phyloP scores from a whole-genome alignment of 2,329 filamentous ascomycete species.

The Talaromyces atroroseus region DNA sequence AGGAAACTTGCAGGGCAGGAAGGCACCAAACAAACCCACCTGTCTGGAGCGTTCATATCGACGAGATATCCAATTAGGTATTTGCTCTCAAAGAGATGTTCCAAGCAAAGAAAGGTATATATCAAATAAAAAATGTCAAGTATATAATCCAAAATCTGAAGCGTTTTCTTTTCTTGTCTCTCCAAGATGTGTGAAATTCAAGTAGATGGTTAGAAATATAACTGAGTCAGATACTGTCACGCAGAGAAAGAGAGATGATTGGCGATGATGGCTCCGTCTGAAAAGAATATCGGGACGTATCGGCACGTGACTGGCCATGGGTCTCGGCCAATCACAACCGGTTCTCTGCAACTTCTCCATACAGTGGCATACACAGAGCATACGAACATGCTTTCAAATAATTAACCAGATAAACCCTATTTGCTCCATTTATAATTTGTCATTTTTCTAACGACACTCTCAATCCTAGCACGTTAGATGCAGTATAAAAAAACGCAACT shows the following conservation, averaged over 20 bases:
- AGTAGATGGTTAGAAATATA: not conserved
- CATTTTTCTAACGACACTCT: not conserved
- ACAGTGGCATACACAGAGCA: too few species aligned
- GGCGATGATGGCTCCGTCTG: not conserved
- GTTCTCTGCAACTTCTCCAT: not conserved
- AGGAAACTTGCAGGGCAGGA: not conserved
- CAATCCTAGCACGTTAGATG: not conserved
- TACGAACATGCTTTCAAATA: not conserved
- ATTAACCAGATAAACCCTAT: not conserved
- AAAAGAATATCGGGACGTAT: conserved; percentile 4
- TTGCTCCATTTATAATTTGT: not conserved
- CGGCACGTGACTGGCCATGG: not conserved
- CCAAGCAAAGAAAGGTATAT: not conserved
- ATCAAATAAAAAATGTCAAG: not conserved
- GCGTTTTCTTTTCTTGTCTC: not conserved
- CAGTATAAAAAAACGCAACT: not conserved
- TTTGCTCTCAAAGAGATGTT: not conserved
- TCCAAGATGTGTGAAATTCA: not conserved
- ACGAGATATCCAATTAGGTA: not conserved
- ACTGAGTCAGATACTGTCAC: too few species aligned
- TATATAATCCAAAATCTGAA: not conserved
- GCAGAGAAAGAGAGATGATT: not conserved
- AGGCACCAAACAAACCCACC: conserved; percentile 10
- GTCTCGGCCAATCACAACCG: not conserved
- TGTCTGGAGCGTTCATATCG: conserved; percentile 16